Conservation (phyloP, 75 land plant genomes). For the Azolla pinnata region DNA sequence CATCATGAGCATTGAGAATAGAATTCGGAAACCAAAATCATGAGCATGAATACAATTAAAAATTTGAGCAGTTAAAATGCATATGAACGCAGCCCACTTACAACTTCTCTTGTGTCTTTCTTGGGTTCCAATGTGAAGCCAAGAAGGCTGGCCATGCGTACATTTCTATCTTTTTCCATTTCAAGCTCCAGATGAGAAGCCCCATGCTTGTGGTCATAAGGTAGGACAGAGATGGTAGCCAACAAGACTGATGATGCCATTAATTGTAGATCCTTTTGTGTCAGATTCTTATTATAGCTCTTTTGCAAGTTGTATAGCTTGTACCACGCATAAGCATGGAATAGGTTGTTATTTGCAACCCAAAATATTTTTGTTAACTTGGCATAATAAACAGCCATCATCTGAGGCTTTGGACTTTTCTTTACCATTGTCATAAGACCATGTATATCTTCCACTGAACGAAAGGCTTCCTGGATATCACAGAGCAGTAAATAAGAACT, state of each 20-base stretch:
- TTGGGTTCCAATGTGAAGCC: slow-evolving; percentile 66
- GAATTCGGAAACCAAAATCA: slow-evolving; percentile 50
- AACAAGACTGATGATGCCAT: slow-evolving; percentile 87
- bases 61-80: neutral
- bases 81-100: slow-evolving; percentile 18
- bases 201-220: slow-evolving; percentile 63
- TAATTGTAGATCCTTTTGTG: slow-evolving; percentile 76
- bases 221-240: slow-evolving; percentile 67
- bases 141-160: slow-evolving; percentile 63
- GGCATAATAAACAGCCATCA: slow-evolving; percentile 85
- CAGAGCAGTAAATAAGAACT: neutral
- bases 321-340: slow-evolving; percentile 94
- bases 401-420: slow-evolving; percentile 71
- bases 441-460: slow-evolving; percentile 87
- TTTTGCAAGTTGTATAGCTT: slow-evolving; percentile 78
- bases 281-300: slow-evolving; percentile 76
- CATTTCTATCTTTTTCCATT: slow-evolving; percentile 84
- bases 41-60: slow-evolving; percentile 20
- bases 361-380: slow-evolving; percentile 82
- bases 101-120: slow-evolving; percentile 77
- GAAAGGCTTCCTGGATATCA: slow-evolving; percentile 76
- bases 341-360: slow-evolving; percentile 65
- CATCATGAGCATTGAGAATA: slow-evolving; percentile 72
- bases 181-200: slow-evolving; percentile 81
- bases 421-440: slow-evolving; percentile 96